Conservation (phyloP, 176 grass and related monocot genomes). For the Raddia distichophylla region DNA sequence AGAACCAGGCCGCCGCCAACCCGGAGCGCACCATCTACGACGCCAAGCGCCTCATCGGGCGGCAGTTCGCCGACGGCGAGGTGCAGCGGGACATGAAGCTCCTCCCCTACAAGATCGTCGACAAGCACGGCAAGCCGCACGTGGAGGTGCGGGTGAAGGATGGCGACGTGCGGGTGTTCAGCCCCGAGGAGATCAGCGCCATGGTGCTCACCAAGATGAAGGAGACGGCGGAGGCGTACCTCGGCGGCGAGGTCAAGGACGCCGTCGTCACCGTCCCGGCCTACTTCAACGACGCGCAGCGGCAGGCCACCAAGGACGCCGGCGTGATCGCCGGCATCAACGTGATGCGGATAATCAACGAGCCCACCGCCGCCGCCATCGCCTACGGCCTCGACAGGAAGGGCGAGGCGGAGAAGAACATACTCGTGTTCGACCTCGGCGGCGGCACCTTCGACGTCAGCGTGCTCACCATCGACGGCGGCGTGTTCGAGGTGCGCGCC, state of each 20-base stretch:
- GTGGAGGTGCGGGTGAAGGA: slow-evolving; percentile 16
- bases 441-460: too few relatives aligned
- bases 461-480: too few relatives aligned
- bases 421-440: too few relatives aligned
- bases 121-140: slow-evolving; percentile 18
- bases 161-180: slow-evolving; percentile 20
- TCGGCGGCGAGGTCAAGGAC: slow-evolving; percentile 20
- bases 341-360: too few relatives aligned
- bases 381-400: too few relatives aligned
- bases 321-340: too few relatives aligned
- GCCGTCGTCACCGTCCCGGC: not conserved
- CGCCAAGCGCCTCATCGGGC: slow-evolving; percentile 70
- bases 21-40: slow-evolving; percentile 69
- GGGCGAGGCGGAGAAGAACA: too few relatives aligned
- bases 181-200: slow-evolving; percentile 29
- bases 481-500: too few relatives aligned
- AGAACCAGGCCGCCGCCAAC: slow-evolving; percentile 73
- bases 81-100: slow-evolving; percentile 82
- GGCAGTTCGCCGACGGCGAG: slow-evolving; percentile 56
- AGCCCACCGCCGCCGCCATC: too few relatives aligned
- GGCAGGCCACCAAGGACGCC: too few relatives aligned
- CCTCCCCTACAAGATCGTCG: slow-evolving; percentile 35
- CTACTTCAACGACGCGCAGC: too few relatives aligned
- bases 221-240: slow-evolving; percentile 29
- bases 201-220: slow-evolving; percentile 35